Percentiles rank a stretch among this genome's conserved stretches.
Evolutionary conservation across 2,329 filamentous ascomycete genomes (phyloP).

Genomic region (Achaetomium macrosporum): DNA sequence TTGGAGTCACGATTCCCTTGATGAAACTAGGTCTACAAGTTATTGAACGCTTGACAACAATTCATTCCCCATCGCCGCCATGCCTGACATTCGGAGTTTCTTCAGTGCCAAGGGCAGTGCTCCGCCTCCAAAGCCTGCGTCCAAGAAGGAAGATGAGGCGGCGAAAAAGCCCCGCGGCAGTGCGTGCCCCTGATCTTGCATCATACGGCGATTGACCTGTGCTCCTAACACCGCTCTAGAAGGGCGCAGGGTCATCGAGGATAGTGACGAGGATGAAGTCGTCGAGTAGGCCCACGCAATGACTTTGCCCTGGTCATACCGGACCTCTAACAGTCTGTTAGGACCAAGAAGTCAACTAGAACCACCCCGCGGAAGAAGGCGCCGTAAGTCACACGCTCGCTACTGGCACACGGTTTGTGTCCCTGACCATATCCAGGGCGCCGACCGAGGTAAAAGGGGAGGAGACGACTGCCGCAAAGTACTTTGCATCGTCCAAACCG

Average conservation of each 20-base stretch:
- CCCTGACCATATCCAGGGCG: conserved; percentile 27
- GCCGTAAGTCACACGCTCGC: conserved; percentile 33
- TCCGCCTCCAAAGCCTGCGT: conserved; percentile 43
- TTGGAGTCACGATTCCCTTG: neutral
- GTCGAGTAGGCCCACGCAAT: conserved; percentile 39
- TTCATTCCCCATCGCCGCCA: conserved; percentile 33
- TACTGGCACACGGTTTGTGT: neutral
- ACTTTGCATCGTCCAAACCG: conserved; percentile 47
- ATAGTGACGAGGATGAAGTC: conserved; percentile 70
- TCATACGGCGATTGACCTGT: neutral
- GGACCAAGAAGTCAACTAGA: conserved; percentile 52
- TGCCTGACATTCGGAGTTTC: conserved; percentile 91
- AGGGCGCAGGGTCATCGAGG: conserved; percentile 67
- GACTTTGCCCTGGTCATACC: neutral
- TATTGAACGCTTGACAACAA: neutral
- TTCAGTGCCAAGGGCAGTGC: conserved; percentile 71
- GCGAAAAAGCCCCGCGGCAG: conserved; percentile 42
- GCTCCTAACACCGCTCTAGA: conserved; percentile 29
- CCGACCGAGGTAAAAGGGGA: conserved; percentile 42
- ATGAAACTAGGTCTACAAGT: neutral
- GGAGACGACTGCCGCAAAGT: conserved; percentile 51
- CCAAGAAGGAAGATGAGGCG: conserved; percentile 42
- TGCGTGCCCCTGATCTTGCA: conserved; percentile 27
- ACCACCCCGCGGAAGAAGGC: conserved; percentile 49
- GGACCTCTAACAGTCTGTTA: conserved; percentile 24